phyloP scores from a whole-genome alignment of 805 yeast species.

The Lipomyces starkeyi region DNA sequence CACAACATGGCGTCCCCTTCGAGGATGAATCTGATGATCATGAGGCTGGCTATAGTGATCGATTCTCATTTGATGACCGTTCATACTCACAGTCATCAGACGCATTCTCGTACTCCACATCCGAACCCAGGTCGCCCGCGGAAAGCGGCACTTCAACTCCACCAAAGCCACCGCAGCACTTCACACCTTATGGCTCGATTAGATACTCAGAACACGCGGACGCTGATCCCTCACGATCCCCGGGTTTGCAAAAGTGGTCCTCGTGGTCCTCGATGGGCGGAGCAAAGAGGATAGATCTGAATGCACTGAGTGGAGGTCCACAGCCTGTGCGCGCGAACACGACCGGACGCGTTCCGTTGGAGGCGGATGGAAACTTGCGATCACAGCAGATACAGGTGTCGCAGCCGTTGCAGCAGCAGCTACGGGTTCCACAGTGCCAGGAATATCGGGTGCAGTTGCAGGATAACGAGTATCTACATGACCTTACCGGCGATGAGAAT shows the following conservation, averaged over 20 bases:
- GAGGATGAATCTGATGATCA: not conserved
- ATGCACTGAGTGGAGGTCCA: not conserved
- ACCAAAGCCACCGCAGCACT: slow-evolving; percentile 11
- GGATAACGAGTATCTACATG: not conserved
- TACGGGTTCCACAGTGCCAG: not conserved
- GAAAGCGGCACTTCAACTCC: slow-evolving; percentile 4
- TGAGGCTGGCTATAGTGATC: not conserved
- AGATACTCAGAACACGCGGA: slow-evolving; percentile 3
- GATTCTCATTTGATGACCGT: not conserved
- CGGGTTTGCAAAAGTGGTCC: slow-evolving; percentile 15
- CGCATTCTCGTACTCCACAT: slow-evolving; percentile 4
- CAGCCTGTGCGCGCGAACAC: slow-evolving; percentile 24
- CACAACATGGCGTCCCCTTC: not conserved
- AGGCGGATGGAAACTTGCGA: slow-evolving; percentile 11
- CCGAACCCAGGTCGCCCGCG: not conserved
- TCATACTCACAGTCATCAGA: slow-evolving; percentile 5
- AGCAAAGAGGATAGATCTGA: not conserved
- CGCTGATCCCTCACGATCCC: slow-evolving; percentile 5
- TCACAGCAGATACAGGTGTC: not conserved
- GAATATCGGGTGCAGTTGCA: not conserved
- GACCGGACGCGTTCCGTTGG: slow-evolving; percentile 20
- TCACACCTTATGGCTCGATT: not conserved
- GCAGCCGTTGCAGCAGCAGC: not conserved
- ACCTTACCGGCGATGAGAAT: slow-evolving; percentile 7
- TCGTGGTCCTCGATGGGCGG: slow-evolving; percentile 6